Evolutionary conservation across 179 eudicot genomes (phyloP), one percentile per base, ranked within the genome.

Genomic region (Sideroxylon spinosum): DNA sequence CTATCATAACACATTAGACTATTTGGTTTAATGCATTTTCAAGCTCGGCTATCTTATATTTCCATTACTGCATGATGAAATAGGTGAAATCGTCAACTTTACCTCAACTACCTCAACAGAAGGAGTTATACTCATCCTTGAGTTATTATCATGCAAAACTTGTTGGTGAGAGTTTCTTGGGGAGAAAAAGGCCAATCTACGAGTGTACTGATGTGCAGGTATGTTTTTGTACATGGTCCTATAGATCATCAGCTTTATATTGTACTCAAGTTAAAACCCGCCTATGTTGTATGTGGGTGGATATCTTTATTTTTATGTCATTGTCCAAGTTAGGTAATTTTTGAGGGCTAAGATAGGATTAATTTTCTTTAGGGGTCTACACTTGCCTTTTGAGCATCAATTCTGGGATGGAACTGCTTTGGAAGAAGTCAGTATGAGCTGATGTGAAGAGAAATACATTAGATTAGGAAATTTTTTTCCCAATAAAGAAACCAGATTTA

Each of bases 151-250:
- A 95, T 86, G 86, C 92, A 65, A 90, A 87, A 81, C 93, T 95
- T 63, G 97, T 95, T 59, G 98, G 98, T 70, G 99, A 95, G 86
- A 89, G 94, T 81, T 91, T 88, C 77, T 82, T 91, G 87, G 97
- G 91, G 52, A 93, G 80, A 82, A 91, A 80, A 78, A 85, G 97
- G 62, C 95, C 93, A 6, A 82, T 93, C 66, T 86, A 87, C 77
- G 97, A 93, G 71, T 93, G 95, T 76, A 89, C 93, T 68, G 95
- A 90, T 68, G 88, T 83, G 71, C 99, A 95, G 98, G 99, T 89
- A 86, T 67, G 23, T 68, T 28, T 76, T 46, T 62, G 6, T 68
- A 48, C 52, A 44, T 22, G 26, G 19, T 49, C 71, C 60, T 53
- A 12, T 52, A 52, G 63, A 29, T 49, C 52, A 48, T 28, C 25